A percentile compares a stretch with the other conserved stretches of the same genome.
Evolutionary conservation across 208 protist genomes (phyloP).

Genomic region (Leishmania martiniquensis): DNA sequence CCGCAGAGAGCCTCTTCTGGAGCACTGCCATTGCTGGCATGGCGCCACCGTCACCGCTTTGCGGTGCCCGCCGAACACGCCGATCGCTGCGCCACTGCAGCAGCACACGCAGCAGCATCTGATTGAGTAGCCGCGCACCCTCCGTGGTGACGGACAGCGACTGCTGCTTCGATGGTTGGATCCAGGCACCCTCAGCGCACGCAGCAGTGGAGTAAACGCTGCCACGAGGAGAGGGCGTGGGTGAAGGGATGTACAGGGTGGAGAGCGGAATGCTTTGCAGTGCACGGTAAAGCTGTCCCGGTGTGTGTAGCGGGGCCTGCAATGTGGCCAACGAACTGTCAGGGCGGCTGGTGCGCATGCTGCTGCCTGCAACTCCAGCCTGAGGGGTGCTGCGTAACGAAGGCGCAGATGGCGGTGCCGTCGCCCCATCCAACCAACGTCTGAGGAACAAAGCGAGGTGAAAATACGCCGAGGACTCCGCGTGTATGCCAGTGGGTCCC

Average conservation of each 20-base stretch:
- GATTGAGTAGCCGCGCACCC: slow-evolving; percentile 25
- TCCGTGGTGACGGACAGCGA: neutral
- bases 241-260: slow-evolving; percentile 7
- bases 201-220: neutral
- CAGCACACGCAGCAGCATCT: slow-evolving; percentile 28
- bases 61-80: neutral
- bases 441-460: slow-evolving; percentile 21
- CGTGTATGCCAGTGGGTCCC: neutral
- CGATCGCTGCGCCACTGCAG: slow-evolving; percentile 24
- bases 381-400: neutral
- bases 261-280: slow-evolving; percentile 45
- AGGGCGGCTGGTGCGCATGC: neutral
- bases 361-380: neutral
- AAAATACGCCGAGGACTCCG: neutral
- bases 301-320: slow-evolving; percentile 6
- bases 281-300: slow-evolving; percentile 36
- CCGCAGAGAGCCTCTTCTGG: neutral
- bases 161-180: neutral
- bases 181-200: neutral
- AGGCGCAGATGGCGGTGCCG: neutral
- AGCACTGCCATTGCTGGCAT: neutral
- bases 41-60: neutral
- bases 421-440: slow-evolving; percentile 7
- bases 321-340: neutral
- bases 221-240: neutral